Percentiles rank a stretch among this genome's conserved stretches.
phyloP scores from a whole-genome alignment of 2,329 filamentous ascomycete genomes.

The Cercospora citrullina region DNA sequence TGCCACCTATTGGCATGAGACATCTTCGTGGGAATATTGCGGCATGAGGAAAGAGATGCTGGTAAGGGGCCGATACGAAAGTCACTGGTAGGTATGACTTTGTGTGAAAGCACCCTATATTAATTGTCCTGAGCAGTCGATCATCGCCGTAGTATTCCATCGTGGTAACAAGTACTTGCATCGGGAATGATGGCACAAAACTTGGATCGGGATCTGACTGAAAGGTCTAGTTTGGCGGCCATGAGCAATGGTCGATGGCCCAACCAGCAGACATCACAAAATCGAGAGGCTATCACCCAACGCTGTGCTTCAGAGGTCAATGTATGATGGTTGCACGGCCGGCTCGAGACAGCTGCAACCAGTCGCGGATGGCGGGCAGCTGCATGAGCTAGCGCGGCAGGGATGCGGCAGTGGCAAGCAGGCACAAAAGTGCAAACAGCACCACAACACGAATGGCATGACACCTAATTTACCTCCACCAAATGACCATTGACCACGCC shows the following conservation, averaged over 20 bases:
- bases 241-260: not conserved
- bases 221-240: not conserved
- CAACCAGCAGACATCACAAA: not conserved
- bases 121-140: not conserved
- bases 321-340: not conserved
- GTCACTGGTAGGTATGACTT: not conserved
- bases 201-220: not conserved
- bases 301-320: not conserved
- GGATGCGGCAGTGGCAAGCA: slow-evolving; percentile 1
- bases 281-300: not conserved
- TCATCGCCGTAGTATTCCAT: rapidly evolving
- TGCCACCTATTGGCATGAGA: slow-evolving; percentile 36
- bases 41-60: not conserved
- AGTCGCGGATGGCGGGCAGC: not conserved
- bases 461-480: not conserved
- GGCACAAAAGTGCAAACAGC: slow-evolving; percentile 7
- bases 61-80: not conserved
- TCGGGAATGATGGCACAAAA: not conserved
- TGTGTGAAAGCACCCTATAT: not conserved
- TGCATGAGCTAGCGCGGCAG: not conserved
- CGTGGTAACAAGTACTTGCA: not conserved
- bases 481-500: not conserved
- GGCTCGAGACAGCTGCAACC: not conserved
- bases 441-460: not conserved
- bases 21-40: slow-evolving; percentile 18